These are phyloP conservation scores for Aspergillus bombycis DNA, from an alignment of 2,329 filamentous ascomycete genomes.

Conservation along the genomic window DNA sequence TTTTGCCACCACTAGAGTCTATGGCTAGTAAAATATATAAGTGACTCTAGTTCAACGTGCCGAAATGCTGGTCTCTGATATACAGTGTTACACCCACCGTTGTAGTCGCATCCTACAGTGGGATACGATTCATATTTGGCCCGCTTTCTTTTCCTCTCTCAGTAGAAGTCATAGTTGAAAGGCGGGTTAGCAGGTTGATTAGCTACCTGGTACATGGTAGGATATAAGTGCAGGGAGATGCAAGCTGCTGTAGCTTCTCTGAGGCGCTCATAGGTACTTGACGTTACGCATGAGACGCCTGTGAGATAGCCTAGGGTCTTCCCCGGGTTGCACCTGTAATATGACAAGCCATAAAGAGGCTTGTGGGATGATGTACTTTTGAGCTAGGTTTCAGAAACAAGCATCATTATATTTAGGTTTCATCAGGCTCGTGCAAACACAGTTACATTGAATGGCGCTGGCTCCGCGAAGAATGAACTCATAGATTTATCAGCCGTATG, in stretches of 20 bases:
- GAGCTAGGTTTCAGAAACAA: neutral
- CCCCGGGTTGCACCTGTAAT: neutral
- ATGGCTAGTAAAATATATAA: too few relatives aligned
- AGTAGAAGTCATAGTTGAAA: neutral
- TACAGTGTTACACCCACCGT: neutral
- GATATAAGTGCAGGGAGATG: neutral
- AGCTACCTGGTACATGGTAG: accelerated
- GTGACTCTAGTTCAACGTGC: neutral
- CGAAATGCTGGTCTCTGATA: neutral
- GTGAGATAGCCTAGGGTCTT: neutral
- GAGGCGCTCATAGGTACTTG: neutral
- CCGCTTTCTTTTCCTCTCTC: neutral
- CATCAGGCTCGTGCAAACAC: neutral
- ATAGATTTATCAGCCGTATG: too few relatives aligned
- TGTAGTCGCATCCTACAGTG: neutral
- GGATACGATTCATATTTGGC: neutral
- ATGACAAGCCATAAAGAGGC: neutral
- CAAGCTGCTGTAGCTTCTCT: neutral
- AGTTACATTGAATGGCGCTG: neutral
- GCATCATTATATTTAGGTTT: too few relatives aligned
- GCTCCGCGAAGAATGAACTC: accelerated
- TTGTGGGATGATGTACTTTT: neutral
- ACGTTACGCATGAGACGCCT: neutral
- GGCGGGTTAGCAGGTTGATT: neutral
- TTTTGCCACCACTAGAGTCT: neutral